These are phyloP conservation scores for Dissoconium aciculare DNA, from an alignment of 2,329 filamentous ascomycete species.

Conservation along the genomic window DNA sequence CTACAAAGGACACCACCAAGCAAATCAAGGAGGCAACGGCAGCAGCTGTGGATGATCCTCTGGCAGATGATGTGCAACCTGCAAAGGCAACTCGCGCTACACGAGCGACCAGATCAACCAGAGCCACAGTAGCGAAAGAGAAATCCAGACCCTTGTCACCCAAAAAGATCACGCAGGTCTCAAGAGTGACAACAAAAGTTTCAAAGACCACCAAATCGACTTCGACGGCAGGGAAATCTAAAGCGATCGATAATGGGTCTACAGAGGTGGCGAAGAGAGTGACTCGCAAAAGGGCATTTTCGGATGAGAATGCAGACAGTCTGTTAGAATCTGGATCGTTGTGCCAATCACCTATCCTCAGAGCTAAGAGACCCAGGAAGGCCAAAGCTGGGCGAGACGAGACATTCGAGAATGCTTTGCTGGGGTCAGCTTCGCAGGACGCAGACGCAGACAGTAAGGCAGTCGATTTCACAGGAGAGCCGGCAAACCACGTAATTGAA, in stretches of 20 bases:
- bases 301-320: constrained; percentile 21
- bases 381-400: no score
- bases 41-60: no score
- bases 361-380: no score
- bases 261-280: constrained; percentile 5
- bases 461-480: no score
- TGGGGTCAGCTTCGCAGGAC: no score
- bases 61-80: no score
- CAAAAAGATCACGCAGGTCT: constrained; percentile 25
- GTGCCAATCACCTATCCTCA: no score
- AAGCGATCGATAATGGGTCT: constrained; percentile 4
- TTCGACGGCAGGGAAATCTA: constrained; percentile 4
- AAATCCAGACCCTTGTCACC: constrained; percentile 20
- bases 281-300: constrained; percentile 12
- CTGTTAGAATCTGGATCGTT: no score
- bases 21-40: constrained; percentile 4
- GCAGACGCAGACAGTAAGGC: no score
- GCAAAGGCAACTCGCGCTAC: constrained; percentile 11
- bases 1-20: constrained; percentile 5
- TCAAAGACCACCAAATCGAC: constrained; percentile 4
- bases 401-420: no score
- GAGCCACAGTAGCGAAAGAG: constrained; percentile 13
- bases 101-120: no score
- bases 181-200: constrained; percentile 10
- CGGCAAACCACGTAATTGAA: no score